A percentile compares a stretch with the other conserved stretches of the same genome.
Conservation (phyloP, 768 basidiomycete species). For the Tephrocybe sp. region DNA sequence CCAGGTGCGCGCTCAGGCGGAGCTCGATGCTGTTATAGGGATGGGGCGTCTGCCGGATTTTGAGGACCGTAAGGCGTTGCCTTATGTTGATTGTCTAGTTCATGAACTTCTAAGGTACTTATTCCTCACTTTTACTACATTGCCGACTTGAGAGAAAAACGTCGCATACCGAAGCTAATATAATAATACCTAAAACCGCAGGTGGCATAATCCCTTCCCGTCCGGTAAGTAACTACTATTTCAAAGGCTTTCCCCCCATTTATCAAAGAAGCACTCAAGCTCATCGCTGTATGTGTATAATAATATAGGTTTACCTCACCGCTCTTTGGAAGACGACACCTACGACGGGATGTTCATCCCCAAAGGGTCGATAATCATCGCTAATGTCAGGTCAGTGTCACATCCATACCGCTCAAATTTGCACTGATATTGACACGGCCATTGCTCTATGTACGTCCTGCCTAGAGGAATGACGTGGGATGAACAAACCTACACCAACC, state of each 20-base stretch:
- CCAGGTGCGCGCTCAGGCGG: constrained; percentile 27
- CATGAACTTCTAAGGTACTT: neutral
- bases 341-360: neutral
- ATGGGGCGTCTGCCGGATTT: constrained; percentile 19
- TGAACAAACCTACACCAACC: neutral
- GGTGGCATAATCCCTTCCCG: neutral
- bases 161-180: too few relatives aligned
- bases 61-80: neutral
- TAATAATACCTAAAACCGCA: too few relatives aligned
- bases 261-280: too few relatives aligned
- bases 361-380: neutral
- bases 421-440: too few relatives aligned
- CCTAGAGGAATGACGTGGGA: neutral
- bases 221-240: neutral
- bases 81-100: neutral
- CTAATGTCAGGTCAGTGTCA: neutral
- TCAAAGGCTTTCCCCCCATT: too few relatives aligned
- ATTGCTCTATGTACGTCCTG: too few relatives aligned
- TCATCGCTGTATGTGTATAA: too few relatives aligned
- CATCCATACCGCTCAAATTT: too few relatives aligned
- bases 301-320: neutral
- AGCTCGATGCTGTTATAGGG: constrained; percentile 26
- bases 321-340: neutral
- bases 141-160: too few relatives aligned
- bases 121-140: too few relatives aligned